Conservation (phyloP, 169 alveolate species). For the Theileria parva region DNA sequence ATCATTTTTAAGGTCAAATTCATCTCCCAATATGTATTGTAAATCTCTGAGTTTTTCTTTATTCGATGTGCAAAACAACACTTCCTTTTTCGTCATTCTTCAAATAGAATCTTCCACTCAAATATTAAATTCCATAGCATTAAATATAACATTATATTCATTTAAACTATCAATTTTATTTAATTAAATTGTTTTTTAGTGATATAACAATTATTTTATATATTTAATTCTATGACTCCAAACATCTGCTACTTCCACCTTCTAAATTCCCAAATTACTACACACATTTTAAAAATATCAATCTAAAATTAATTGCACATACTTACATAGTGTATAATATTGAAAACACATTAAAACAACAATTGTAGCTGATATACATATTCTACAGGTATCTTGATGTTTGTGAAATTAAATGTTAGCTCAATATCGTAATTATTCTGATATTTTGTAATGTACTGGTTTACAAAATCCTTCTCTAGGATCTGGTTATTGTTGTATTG, state of each 20-base stretch:
- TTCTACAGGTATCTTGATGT: constrained; percentile 28
- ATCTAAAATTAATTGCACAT: neutral
- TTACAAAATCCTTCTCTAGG: neutral
- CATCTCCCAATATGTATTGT: constrained; percentile 49
- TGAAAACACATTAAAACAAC: neutral
- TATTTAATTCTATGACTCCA: neutral
- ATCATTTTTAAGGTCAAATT: constrained; percentile 26
- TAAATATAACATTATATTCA: neutral
- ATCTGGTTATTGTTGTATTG: neutral
- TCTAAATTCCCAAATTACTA: neutral
- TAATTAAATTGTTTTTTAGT: neutral
- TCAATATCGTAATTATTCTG: constrained; percentile 8
- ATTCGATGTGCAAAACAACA: constrained; percentile 47
- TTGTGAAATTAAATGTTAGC: constrained; percentile 57
- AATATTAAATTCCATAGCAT: neutral
- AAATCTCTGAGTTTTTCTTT: constrained; percentile 32
- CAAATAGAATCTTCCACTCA: neutral
- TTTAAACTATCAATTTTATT: neutral
- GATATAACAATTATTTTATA: neutral
- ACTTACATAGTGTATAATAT: neutral
- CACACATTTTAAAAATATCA: neutral
- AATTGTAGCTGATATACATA: constrained; percentile 20
- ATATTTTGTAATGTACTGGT: constrained; percentile 26
- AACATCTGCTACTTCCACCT: neutral
- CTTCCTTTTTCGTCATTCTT: constrained; percentile 13